phyloP scores from a whole-genome alignment of 164 flowering plant genomes.

The Umbellularia californica region DNA sequence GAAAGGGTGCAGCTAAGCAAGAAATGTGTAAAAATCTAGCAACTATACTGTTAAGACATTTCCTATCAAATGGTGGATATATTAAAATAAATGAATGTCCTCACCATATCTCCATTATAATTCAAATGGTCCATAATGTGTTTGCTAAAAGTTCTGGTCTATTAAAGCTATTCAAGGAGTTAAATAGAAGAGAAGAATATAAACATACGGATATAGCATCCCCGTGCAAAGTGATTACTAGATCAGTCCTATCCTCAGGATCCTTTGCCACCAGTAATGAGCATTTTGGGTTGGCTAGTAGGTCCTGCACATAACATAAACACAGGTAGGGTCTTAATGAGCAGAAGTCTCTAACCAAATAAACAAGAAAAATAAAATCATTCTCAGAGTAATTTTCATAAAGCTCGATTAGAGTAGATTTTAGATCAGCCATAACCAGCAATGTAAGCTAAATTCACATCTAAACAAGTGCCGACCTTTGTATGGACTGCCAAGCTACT shows the following conservation, averaged over 20 bases:
- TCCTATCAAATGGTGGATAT: not conserved
- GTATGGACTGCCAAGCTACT: conserved; percentile 82
- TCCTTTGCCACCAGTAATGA: conserved; percentile 81
- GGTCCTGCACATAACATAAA: not conserved
- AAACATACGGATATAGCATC: conserved; percentile 70
- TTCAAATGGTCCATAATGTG: not conserved
- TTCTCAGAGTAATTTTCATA: not conserved
- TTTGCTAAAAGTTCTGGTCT: no score
- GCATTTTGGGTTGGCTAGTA: conserved; percentile 64
- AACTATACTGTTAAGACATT: not conserved
- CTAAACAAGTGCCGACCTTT: conserved; percentile 39
- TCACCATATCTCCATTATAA: not conserved
- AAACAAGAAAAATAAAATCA: not conserved
- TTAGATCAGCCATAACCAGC: not conserved
- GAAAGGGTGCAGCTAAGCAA: no score
- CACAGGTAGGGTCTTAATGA: not conserved
- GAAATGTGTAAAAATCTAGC: no score
- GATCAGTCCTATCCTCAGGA: conserved; percentile 83
- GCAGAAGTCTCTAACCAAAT: not conserved
- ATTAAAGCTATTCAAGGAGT: not conserved
- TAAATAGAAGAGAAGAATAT: not conserved
- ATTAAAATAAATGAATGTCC: not conserved
- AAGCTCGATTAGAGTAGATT: not conserved
- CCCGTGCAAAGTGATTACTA: conserved; percentile 76
- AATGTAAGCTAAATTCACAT: not conserved